Base-by-base conservation (phyloP, 176 grass and related monocot species). In the Bolboschoenus planiculmis region DNA sequence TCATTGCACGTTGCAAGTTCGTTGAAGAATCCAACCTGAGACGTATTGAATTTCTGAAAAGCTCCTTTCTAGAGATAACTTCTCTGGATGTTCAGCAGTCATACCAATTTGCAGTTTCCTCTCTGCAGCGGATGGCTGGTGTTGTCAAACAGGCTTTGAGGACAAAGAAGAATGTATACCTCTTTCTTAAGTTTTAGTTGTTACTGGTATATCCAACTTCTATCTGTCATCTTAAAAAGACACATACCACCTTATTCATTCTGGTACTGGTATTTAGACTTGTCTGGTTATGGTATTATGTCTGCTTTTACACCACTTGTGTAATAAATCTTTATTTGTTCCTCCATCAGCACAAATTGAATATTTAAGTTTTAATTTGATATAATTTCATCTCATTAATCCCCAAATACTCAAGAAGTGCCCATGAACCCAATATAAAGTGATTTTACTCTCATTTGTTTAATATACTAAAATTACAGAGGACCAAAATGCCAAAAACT, bases 11-110 rank as follows among this genome's bases (percentile, higher is more conserved):
- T 76, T 88, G 88, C 78, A 95, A 95, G 84, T 84, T 91, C 85
- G 79, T 93, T 81, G 90, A 93, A 53, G 53, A 89, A 47, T 81
- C 84, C 89, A 93, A 91, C 78, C 73, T 82, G 78, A 86, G 86
- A 56, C 84, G 86, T 80, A 86, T 91, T 54, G 86, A 93, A 63
- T 95, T 98, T 90, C 54, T 98, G 26, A 85, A 48, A 56, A 78
- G 89, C 79, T 95, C 85, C 70, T 34, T 93, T 14, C 83, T 90
- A 24, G 96, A 98, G 70, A 84, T 98, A 26, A 91, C 89, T 98
- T 92, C 90, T 82, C 60, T 98, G 33, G 90, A 98, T 83, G 84
- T 95, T 82, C 89, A 90, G 47, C 89, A 86, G 86, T 88, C 96
- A 79, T 88, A 84, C 84, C 64, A 87, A 74, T 91, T 85, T 70